These are phyloP conservation scores for Fagus crenata DNA, from an alignment of 306 rosid genomes.

Conservation along the genomic window DNA sequence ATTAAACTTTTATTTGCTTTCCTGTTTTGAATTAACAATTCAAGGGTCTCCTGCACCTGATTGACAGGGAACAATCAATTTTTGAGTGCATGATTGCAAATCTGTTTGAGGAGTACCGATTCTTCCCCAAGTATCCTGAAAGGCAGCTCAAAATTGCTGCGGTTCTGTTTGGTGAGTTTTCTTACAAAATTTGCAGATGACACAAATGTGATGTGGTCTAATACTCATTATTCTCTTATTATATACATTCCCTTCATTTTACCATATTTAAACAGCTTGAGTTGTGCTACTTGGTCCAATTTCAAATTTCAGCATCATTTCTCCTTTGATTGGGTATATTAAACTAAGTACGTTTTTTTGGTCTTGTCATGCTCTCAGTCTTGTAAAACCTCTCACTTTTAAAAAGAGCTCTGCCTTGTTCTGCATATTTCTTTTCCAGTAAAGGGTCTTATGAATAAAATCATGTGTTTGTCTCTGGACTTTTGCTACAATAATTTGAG, in stretches of 20 bases:
- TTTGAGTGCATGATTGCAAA: conserved; percentile 93
- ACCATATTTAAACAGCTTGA: conserved; percentile 2
- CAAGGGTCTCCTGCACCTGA: conserved; percentile 16
- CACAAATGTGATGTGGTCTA: neutral
- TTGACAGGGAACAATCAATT: conserved; percentile 77
- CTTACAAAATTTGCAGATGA: conserved; percentile 23
- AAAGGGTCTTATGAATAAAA: neutral
- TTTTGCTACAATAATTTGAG: neutral
- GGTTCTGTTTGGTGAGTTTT: conserved; percentile 79
- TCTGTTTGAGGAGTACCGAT: conserved; percentile 90
- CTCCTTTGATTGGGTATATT: neutral
- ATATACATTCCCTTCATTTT: neutral
- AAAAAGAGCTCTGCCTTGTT: neutral
- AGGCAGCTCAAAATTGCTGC: conserved; percentile 94
- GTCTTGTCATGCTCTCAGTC: neutral
- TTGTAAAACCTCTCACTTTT: neutral
- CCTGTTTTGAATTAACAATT: conserved; percentile 13
- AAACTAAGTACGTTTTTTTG: neutral
- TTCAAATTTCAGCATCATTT: conserved; percentile 6
- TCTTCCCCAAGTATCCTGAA: conserved; percentile 97
- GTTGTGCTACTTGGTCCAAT: conserved; percentile 5
- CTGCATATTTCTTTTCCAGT: neutral
- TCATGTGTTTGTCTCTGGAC: neutral
- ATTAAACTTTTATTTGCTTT: neutral
- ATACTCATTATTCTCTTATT: neutral